A percentile compares a stretch with the other conserved stretches of the same genome.
phyloP scores from a whole-genome alignment of 106 monocot species.

The Agapanthus africanus region DNA sequence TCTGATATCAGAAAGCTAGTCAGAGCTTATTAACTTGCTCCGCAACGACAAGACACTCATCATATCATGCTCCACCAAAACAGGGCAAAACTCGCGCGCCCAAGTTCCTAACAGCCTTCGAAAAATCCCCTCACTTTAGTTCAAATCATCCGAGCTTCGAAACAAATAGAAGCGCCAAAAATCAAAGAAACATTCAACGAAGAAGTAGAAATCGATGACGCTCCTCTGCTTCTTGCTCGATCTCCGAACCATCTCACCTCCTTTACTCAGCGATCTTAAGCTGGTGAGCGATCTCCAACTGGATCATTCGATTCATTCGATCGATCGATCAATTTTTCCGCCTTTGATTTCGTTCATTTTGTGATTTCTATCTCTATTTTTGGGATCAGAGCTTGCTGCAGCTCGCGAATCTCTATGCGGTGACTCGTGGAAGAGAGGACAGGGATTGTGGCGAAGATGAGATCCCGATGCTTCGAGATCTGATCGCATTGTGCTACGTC shows the following conservation, averaged over 20 bases:
- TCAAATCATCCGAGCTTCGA: neutral
- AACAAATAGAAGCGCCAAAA: neutral
- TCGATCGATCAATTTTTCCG: neutral
- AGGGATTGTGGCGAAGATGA: conserved; percentile 8
- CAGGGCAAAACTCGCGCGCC: too few relatives aligned
- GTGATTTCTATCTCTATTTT: neutral
- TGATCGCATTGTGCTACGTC: conserved; percentile 58
- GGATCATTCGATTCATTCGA: neutral
- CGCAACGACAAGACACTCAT: too few relatives aligned
- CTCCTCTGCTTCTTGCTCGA: conserved; percentile 85
- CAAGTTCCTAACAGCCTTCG: neutral
- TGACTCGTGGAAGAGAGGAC: conserved; percentile 14
- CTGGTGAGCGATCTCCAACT: conserved; percentile 30
- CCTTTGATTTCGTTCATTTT: neutral
- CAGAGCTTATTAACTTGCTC: too few relatives aligned
- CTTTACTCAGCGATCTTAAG: conserved; percentile 61
- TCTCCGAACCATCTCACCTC: conserved; percentile 53
- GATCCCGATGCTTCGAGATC: conserved; percentile 32
- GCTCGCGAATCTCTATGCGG: conserved; percentile 71
- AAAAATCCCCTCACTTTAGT: neutral
- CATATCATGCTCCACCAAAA: too few relatives aligned
- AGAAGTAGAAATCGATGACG: conserved; percentile 29
- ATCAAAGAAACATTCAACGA: neutral
- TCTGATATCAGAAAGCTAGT: too few relatives aligned
- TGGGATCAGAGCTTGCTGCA: conserved; percentile 53